Base-by-base conservation (phyloP, 2,329 filamentous ascomycete genomes). In the Coniochaeta ligniaria region DNA sequence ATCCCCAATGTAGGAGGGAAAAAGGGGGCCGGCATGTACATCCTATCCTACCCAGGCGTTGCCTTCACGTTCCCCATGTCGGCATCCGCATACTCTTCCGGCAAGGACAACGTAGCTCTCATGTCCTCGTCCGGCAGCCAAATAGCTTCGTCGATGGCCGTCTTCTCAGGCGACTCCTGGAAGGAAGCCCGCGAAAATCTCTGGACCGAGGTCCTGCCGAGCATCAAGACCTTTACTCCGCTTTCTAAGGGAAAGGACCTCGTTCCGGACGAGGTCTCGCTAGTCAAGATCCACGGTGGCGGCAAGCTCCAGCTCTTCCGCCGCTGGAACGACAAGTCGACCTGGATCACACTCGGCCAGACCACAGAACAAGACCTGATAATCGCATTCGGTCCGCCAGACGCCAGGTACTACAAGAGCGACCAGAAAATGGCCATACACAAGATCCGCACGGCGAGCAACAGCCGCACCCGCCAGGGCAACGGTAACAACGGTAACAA, bases 141-240 rank as follows among this genome's bases (percentile, higher is more conserved):
- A 57, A 83, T 89, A 7, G 93, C 94, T 1, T 88, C 83, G 0
- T 91, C 91, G 1, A 95, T 98, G 89, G 92, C 93, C 5, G 83
- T 99, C 5, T 99, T 96, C 71, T 88, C 85, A 67, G 95, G 95
- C 26, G 84, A 90, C 58, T 97, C 93, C 2, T 99, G 95, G 95
- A 84, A 91, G 1, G 90, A 96, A 66, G 89, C 89, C 14, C 84
- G 94, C 62, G 81, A 84, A 28, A 85, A 81, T 12, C 77, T 99
- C 0, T 98, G 92, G 80, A 91, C 87, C 0, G 87, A 88, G 65
- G 77, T 82, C 11, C 83, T 94, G 7, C 84, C 88, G 1, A 90
- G 90, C 67, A 84, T 93, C 63, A 88, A 94, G 65, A 86, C 87
- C 1, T 84, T 89, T 52, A 81, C 86, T 1, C 80, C 91, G 1